Evolutionary conservation across 352 stramenopile genomes (phyloP).

Genomic region (Phytophthora quininea): DNA sequence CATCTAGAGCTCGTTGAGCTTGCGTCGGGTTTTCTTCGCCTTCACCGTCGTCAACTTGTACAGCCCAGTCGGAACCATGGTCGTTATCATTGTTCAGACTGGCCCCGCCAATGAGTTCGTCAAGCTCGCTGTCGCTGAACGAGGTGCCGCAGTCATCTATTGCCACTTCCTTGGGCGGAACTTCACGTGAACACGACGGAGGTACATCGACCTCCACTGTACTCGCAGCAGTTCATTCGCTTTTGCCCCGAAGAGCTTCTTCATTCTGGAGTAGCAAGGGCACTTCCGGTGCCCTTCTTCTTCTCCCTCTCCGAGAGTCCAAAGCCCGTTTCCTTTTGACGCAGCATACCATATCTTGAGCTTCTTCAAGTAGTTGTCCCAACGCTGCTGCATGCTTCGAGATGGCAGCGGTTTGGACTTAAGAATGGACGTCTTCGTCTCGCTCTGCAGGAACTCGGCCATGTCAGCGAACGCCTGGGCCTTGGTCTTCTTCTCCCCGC

Average conservation of each 20-base stretch:
- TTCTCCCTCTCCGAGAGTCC: conserved; percentile 8
- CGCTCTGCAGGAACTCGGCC: conserved; percentile 13
- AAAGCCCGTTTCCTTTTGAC: conserved; percentile 3
- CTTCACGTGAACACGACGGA: too few relatives aligned
- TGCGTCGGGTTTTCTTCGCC: too few relatives aligned
- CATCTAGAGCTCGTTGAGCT: too few relatives aligned
- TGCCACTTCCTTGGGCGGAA: too few relatives aligned
- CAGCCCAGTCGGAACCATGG: too few relatives aligned
- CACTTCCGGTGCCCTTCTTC: conserved; percentile 1
- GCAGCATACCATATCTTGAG: conserved; percentile 6
- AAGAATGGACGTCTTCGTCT: too few relatives aligned
- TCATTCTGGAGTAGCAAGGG: conserved; percentile 17
- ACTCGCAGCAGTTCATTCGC: conserved; percentile 8
- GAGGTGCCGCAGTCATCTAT: too few relatives aligned
- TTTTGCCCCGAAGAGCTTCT: conserved; percentile 14
- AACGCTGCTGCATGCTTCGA: conserved; percentile 18
- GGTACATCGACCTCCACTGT: too few relatives aligned
- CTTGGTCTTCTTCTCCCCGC: conserved; percentile 3
- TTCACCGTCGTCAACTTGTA: too few relatives aligned
- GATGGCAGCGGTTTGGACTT: neutral
- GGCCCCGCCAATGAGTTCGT: too few relatives aligned
- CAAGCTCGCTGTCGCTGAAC: too few relatives aligned
- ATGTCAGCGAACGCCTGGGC: conserved; percentile 6
- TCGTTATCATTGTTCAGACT: too few relatives aligned
- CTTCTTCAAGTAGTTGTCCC: conserved; percentile 10